Base-by-base conservation (phyloP, 495 filamentous ascomycete genomes). In the Filosporella fistucella region DNA sequence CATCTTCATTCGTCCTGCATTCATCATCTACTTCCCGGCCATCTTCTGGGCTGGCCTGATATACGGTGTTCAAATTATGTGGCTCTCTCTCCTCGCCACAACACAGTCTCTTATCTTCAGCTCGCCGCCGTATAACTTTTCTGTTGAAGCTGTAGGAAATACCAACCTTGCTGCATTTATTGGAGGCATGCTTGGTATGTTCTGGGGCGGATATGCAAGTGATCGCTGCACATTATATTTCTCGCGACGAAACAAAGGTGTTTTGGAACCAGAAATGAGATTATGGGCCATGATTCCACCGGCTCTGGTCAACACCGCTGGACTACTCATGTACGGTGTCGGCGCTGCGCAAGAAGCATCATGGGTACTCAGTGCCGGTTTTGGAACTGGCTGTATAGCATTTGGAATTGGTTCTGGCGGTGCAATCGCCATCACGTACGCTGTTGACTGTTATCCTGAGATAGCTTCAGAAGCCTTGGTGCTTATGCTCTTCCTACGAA, bases 151-250 rank as follows among this genome's bases (percentile, higher is more conserved):
- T 28, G 39, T 74, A 16, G 68, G 70, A 9, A 43, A 69, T 13
- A 62, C 65, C 49, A 68, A 67, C 33, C 29, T 74, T 8, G 57
- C 68, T 13, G 55, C 60, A 0, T 67, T 70, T 47, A 54, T 71
- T 1, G 70, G 68, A 1, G 68, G 64, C 26, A 42, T 68, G 0
- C 49, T 74, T 30, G 70, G 70, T 0, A 41, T 62, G 4, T 12
- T 68, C 5, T 67, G 63, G 23, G 63, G 66, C 9, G 69, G 69
- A 1, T 51, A 62, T 7, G 21, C 73, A 10, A 62, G 67, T 20
- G 72, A 75, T 43, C 58, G 65, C 58, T 65, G 58, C 4, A 66
- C 70, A 33, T 41, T 68, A 33, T 59, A 49, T 28, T 64, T 62
- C 17, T 55, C 70, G 3, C 65, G 65, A 41, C 60, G 55, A 21